These are phyloP conservation scores for Monilinia polystroma DNA, from an alignment of 2,329 filamentous ascomycete species.

Conservation along the genomic window DNA sequence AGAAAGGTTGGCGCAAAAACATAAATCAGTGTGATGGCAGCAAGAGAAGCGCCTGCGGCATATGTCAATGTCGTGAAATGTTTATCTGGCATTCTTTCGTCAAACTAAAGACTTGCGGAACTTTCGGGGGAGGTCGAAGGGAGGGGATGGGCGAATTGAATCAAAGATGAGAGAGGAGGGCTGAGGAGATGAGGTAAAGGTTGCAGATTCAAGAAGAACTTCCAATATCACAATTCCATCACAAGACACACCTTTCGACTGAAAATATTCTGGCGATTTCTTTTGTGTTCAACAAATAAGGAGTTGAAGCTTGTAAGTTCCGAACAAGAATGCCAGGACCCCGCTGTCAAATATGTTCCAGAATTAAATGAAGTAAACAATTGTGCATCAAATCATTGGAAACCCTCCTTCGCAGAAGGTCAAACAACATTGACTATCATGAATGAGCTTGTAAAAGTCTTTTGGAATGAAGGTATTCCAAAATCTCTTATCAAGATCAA, in stretches of 20 bases:
- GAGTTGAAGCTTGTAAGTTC: conserved; percentile 9
- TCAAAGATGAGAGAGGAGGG: conserved; percentile 3
- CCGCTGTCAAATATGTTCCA: conserved; percentile 14
- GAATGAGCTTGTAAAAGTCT: background rate
- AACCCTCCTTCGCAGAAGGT: background rate
- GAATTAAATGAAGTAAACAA: background rate
- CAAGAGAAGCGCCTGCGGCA: conserved; percentile 91
- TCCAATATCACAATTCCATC: conserved; percentile 16
- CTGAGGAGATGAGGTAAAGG: conserved; percentile 4
- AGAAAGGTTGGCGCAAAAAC: conserved; percentile 98
- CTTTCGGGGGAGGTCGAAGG: conserved; percentile 11
- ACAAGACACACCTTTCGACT: conserved; percentile 20
- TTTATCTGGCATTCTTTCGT: conserved; percentile 70
- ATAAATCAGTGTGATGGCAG: conserved; percentile 91
- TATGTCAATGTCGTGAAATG: conserved; percentile 83
- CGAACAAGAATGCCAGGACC: conserved; percentile 3
- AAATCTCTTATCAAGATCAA: conserved; percentile 14
- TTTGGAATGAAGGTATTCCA: conserved; percentile 4
- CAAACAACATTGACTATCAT: background rate
- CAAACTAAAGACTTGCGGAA: conserved; percentile 10
- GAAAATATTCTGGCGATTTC: background rate
- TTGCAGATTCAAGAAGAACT: background rate
- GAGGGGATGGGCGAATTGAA: conserved; percentile 17
- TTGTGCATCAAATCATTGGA: conserved; percentile 2
- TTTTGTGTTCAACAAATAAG: conserved; percentile 12